Percentiles rank a stretch among this genome's conserved stretches.
Evolutionary conservation across 257 asterid genomes (phyloP).

Genomic region (Fraxinus excelsior): DNA sequence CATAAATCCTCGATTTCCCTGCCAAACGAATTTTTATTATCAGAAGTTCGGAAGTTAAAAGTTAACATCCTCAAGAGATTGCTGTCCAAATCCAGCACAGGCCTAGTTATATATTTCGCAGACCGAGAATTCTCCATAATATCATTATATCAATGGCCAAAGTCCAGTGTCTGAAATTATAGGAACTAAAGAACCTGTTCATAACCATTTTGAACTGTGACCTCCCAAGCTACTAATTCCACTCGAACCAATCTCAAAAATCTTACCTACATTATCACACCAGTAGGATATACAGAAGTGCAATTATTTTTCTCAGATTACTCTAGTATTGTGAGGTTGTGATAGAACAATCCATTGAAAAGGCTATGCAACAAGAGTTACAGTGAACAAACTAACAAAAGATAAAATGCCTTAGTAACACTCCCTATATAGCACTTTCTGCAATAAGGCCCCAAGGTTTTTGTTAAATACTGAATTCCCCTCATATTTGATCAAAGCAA

Average conservation of each 20-base stretch:
- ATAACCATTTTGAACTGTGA: conserved; percentile 34
- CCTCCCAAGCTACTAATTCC: conserved; percentile 93
- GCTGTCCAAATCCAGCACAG: too few species aligned
- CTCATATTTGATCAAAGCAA: neutral
- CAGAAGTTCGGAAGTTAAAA: too few species aligned
- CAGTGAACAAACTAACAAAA: neutral
- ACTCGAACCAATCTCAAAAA: conserved; percentile 73
- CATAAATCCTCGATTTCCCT: too few species aligned
- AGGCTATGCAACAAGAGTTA: neutral
- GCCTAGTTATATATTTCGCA: too few species aligned
- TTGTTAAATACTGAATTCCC: neutral
- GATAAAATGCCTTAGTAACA: neutral
- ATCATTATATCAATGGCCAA: too few species aligned
- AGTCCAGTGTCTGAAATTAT: too few species aligned
- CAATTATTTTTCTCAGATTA: neutral
- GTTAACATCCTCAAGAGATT: too few species aligned
- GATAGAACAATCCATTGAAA: neutral
- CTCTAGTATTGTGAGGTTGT: neutral
- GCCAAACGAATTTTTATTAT: too few species aligned
- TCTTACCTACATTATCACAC: conserved; percentile 49
- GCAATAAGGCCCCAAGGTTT: neutral
- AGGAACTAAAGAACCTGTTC: too few species aligned
- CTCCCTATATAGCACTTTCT: neutral
- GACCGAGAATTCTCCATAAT: too few species aligned
- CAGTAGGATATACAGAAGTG: conserved; percentile 5